Base-by-base conservation (phyloP, 2,329 filamentous ascomycete genomes). In the Teratosphaeria zuluensis region DNA sequence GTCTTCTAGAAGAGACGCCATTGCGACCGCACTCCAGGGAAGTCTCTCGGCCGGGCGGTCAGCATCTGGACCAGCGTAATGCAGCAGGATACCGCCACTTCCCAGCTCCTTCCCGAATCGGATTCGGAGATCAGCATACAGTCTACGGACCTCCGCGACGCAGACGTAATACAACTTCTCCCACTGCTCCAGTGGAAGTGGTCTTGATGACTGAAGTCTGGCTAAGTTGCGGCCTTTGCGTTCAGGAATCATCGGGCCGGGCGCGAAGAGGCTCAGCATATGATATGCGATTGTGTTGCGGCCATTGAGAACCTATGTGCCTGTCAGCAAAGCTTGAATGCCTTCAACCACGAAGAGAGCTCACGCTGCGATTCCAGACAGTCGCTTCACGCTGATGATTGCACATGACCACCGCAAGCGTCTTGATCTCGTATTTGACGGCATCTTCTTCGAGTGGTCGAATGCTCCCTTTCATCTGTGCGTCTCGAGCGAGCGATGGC, bases 161-260 rank as follows among this genome's bases (percentile, higher is more conserved):
- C 66, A 51, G 4, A 59, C 64, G 48, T 66, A 64, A 53, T 64
- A 68, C 0, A 66, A 33, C 11, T 56, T 55, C 11, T 67, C 63
- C 59, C 61, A 62, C 16, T 57, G 32, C 12, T 54, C 61, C n/a
- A 62, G 56, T 9, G 61, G 58, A 31, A 60, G n/a, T 30, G 53
- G 51, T 2, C 9, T 30, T 28, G n/a, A 42, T 6, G 48, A 31
- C 51, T 56, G 35, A n/a, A 59, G 46, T 35, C 46, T 51, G n/a
- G 21, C 21, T 46, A 12, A 5, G n/a, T 32, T 52, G 53, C 21
- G 21, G 19, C 21, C 31, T 19, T 55, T 33, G n/a, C 31, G 30
- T 30, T 35, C 55, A 57, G 31, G 28, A 56, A 32, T 38, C 30
- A 28, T 30, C 55, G 56, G 24, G 46, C 28, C 51, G 54, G 31